These are phyloP conservation scores for Eleusine indica DNA, from an alignment of 176 grass and related monocot species.

Conservation along the genomic window DNA sequence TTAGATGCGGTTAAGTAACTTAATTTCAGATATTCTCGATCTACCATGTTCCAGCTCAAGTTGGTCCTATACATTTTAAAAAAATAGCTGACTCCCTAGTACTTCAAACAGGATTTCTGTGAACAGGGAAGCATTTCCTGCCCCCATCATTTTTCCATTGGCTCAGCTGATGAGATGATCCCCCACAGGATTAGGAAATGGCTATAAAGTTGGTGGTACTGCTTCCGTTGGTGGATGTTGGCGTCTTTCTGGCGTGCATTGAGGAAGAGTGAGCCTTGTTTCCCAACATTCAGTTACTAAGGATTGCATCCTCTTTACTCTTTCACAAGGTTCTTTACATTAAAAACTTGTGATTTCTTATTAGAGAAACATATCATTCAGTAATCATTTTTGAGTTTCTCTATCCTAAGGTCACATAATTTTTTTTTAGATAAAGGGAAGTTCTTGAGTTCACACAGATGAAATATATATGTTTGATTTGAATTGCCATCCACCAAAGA, in stretches of 20 bases:
- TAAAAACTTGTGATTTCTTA: not conserved
- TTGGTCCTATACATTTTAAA: slow-evolving; percentile 14
- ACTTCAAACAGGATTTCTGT: slow-evolving; percentile 25
- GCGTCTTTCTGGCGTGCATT: not conserved
- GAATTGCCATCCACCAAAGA: not conserved
- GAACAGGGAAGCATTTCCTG: not conserved
- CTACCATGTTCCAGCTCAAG: not conserved
- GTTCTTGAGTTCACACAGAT: not conserved
- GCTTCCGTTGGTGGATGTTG: slow-evolving; percentile 3
- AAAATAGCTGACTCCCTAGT: not conserved
- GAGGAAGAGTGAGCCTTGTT: not conserved
- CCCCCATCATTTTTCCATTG: not conserved
- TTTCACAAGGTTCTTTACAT: not conserved
- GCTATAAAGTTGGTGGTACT: not conserved
- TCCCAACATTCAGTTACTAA: not conserved
- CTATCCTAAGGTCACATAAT: not conserved
- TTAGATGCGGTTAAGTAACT: not conserved
- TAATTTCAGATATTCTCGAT: not conserved
- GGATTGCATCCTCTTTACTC: not conserved
- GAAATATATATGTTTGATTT: not conserved
- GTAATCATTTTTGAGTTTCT: not conserved
- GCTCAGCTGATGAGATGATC: not conserved
- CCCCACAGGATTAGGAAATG: slow-evolving; percentile 14
- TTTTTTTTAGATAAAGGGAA: too few relatives aligned
- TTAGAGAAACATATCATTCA: not conserved